These are phyloP conservation scores for Alternaria sp. DNA, from an alignment of 2,329 filamentous ascomycete species.

Conservation along the genomic window DNA sequence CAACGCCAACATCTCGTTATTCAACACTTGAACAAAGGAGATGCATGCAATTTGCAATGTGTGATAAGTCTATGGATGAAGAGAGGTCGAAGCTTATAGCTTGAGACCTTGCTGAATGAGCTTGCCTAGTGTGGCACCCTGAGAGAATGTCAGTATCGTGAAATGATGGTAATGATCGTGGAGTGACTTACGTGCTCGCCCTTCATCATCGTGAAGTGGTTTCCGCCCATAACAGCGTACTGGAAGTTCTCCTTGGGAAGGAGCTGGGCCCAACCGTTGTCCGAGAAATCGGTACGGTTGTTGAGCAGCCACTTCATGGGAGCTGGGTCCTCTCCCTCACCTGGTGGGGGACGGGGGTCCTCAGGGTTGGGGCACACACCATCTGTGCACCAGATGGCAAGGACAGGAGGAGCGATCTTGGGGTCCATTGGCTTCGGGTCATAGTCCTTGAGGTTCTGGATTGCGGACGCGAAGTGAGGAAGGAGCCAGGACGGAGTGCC, in stretches of 20 bases:
- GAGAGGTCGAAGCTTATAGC: constrained; percentile 29
- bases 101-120: constrained; percentile 56
- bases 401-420: constrained; percentile 67
- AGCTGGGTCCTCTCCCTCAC: constrained; percentile 63
- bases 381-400: constrained; percentile 76
- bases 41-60: constrained; percentile 39
- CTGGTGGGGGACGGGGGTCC: constrained; percentile 72
- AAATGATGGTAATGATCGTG: background rate
- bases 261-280: constrained; percentile 75
- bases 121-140: constrained; percentile 53
- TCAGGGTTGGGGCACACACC: constrained; percentile 74
- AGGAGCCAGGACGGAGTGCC: constrained; percentile 78
- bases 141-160: constrained; percentile 33
- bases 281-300: constrained; percentile 75
- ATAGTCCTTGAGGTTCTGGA: constrained; percentile 74
- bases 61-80: constrained; percentile 23
- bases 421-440: constrained; percentile 70
- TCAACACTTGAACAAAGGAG: constrained; percentile 48
- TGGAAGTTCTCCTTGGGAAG: constrained; percentile 69
- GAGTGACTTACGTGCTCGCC: constrained; percentile 58
- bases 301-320: constrained; percentile 74
- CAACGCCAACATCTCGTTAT: constrained; percentile 44
- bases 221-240: constrained; percentile 73
- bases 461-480: constrained; percentile 75
- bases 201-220: constrained; percentile 82